Base-by-base conservation (phyloP, 768 basidiomycete genomes). In the Russula vinacea region DNA sequence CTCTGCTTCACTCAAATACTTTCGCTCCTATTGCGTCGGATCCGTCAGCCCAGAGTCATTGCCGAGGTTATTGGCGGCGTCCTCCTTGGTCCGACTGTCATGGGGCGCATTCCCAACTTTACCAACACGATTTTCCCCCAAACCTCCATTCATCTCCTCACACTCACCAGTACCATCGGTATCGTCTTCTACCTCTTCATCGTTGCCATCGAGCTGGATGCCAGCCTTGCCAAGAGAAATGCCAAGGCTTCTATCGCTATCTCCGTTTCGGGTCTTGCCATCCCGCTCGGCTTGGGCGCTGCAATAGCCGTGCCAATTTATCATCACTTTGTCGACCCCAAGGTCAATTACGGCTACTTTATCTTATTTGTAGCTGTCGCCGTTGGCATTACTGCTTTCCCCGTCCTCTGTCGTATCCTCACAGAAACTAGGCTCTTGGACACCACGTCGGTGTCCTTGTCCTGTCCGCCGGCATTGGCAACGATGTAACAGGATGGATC, bases 31-130 rank as follows among this genome's bases (percentile, higher is more conserved):
- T 79, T 97, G 24, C 74, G 78, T 9, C 85, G 81, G 60, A 84
- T 96, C 40, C 85, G 84, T 39, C 95, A 98, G 71, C 96, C 96
- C 2, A 81, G 87, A n/a, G 95, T 98, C 64, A 93, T 97, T 58
- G 86, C 94, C 47, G 95, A 98, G 73, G 89, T 97, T 64, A 84
- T 98, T 60, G 92, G 88, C 0, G 96, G 96, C 24, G 86, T 98
- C 67, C 70, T 98, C 24, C 81, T 98, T 13, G 94, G 94, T 47
- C 76, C 75, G 0, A 77, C 75, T 0, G 83, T 89, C 11, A 84
- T 92, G 82, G 92, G 92, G 3, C 84, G 84, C 32, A 92, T 94
- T 63, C 92, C 90, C 0, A 72, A 78, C 44, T 96, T 94, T 77
- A 78, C 78, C 7, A 62, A 71, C 11, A 71, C 63, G 11, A 74